Conservation (phyloP, 208 protist genomes). For the Crithidia bombi region DNA sequence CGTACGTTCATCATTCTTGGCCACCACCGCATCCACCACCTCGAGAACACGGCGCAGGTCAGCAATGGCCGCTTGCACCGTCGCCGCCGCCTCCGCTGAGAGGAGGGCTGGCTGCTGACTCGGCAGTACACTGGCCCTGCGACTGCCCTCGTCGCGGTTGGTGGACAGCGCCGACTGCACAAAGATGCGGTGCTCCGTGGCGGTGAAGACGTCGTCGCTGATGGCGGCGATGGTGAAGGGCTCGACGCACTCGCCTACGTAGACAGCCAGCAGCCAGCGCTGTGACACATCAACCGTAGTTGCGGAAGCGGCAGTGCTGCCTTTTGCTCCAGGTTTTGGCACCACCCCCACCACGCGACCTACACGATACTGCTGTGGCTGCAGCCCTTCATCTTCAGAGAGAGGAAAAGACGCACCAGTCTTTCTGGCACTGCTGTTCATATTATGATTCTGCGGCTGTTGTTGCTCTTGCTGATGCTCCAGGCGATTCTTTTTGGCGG, state of each 20-base stretch:
- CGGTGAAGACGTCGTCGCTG: conserved; percentile 56
- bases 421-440: conserved; percentile 4
- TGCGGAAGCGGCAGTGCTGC: background rate
- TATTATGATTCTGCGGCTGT: background rate
- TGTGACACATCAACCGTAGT: conserved; percentile 21
- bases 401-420: background rate
- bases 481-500: conserved; percentile 9
- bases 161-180: conserved; percentile 58
- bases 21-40: background rate
- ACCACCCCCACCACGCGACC: conserved; percentile 65
- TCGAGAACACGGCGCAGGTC: conserved; percentile 50
- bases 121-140: conserved; percentile 23
- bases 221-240: conserved; percentile 51
- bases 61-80: conserved; percentile 46
- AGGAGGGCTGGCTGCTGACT: conserved; percentile 38
- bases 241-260: conserved; percentile 72
- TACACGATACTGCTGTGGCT: conserved; percentile 48
- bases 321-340: conserved; percentile 35
- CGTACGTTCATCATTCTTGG: background rate
- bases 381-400: background rate
- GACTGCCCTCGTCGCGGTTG: conserved; percentile 21
- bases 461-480: conserved; percentile 20
- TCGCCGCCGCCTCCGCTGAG: conserved; percentile 40
- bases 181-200: conserved; percentile 66
- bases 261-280: conserved; percentile 66